Percentiles rank a stretch among this genome's conserved stretches.
phyloP scores from a whole-genome alignment of 225 moss, liverwort and hornwort genomes.

The Physcomitrellopsis africana region DNA sequence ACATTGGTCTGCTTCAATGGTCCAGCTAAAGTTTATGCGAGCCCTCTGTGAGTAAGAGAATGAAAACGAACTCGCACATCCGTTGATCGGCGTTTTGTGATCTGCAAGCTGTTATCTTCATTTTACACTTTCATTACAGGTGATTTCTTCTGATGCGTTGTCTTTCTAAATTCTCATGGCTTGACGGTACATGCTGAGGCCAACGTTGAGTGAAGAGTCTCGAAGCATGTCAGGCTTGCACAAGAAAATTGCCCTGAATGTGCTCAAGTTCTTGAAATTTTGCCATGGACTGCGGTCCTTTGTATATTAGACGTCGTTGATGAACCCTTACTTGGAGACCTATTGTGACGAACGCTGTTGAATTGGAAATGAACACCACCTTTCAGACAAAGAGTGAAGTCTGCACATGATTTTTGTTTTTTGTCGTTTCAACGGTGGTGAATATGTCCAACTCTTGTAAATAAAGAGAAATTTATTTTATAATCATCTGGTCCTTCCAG shows the following conservation, averaged over 20 bases:
- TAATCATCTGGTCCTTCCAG: too few species aligned
- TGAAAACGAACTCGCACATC: too few species aligned
- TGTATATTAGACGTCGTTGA: slow-evolving; percentile 15
- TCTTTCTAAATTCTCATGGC: background rate
- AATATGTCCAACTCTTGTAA: slow-evolving; percentile 19
- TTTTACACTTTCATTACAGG: background rate
- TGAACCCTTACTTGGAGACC: background rate
- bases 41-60: background rate
- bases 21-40: background rate
- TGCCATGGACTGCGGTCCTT: slow-evolving; percentile 12
- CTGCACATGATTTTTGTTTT: background rate
- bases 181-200: background rate
- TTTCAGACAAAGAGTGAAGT: slow-evolving; percentile 16
- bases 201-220: slow-evolving; percentile 7
- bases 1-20: background rate
- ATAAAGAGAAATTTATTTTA: background rate
- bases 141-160: background rate
- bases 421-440: background rate
- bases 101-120: background rate
- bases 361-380: slow-evolving; percentile 15
- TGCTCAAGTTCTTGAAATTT: slow-evolving; percentile 8
- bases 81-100: background rate
- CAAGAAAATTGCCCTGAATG: slow-evolving; percentile 1
- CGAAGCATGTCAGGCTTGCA: background rate
- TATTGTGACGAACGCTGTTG: slow-evolving; percentile 6